These are phyloP conservation scores for Pichia thaimueangensis DNA, from an alignment of 805 yeast genomes.

Conservation along the genomic window DNA sequence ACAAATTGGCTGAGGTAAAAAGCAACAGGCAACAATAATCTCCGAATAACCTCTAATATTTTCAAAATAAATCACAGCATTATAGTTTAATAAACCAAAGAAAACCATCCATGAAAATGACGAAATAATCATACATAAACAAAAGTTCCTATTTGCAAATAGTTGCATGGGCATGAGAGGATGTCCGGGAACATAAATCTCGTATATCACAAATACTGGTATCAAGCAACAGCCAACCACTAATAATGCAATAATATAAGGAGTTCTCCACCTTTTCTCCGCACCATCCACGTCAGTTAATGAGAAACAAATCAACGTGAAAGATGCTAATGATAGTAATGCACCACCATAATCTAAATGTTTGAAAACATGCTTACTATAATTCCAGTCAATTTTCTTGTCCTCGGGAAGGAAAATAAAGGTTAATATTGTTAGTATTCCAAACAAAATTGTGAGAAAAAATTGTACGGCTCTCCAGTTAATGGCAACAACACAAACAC, in stretches of 20 bases:
- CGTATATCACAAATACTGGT: conserved; percentile 32
- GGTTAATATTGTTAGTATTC: conserved; percentile 19
- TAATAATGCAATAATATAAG: conserved; percentile 39
- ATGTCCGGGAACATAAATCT: conserved; percentile 31
- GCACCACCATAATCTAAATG: conserved; percentile 40
- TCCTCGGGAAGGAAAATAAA: conserved; percentile 34
- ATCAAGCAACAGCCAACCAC: conserved; percentile 34
- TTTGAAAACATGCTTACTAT: conserved; percentile 22
- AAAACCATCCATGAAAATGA: conserved; percentile 38
- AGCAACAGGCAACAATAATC: conserved; percentile 38
- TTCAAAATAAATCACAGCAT: conserved; percentile 39
- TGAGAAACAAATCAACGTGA: conserved; percentile 38
- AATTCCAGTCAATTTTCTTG: conserved; percentile 22
- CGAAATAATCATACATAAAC: conserved; percentile 33
- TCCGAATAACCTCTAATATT: conserved; percentile 32
- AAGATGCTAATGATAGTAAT: conserved; percentile 33
- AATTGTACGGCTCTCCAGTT: conserved; percentile 39
- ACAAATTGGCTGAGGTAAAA: conserved; percentile 37
- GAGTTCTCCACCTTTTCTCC: conserved; percentile 38
- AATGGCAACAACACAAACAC: conserved; percentile 34
- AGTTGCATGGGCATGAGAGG: conserved; percentile 45
- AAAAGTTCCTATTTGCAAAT: conserved; percentile 35
- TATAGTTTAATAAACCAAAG: conserved; percentile 35
- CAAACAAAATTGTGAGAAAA: conserved; percentile 35
- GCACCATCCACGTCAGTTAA: conserved; percentile 39